Evolutionary conservation across 805 yeast genomes (phyloP).

Genomic region (Yamadazyma insecticola): DNA sequence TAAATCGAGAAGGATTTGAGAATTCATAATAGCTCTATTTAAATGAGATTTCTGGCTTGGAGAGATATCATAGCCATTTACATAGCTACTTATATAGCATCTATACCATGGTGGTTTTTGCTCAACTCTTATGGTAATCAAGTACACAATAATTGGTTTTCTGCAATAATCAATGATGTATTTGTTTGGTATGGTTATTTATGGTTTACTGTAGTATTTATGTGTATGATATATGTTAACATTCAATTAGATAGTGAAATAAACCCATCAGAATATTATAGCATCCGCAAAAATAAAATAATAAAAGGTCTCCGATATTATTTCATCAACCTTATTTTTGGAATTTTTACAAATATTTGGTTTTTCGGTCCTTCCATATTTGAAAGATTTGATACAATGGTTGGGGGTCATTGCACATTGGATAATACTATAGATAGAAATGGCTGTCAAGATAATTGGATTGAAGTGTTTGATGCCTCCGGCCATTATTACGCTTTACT

Average conservation of each 20-base stretch:
- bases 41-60: slow-evolving; percentile 1
- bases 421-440: slow-evolving; percentile 3
- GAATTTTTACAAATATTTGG: slow-evolving; percentile 17
- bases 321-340: slow-evolving; percentile 2
- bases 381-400: slow-evolving; percentile 25
- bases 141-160: slow-evolving; percentile 16
- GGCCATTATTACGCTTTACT: slow-evolving; percentile 48
- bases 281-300: too few relatives aligned
- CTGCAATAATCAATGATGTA: slow-evolving; percentile 6
- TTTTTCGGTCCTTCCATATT: slow-evolving; percentile 31
- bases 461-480: slow-evolving; percentile 48
- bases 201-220: slow-evolving; percentile 20
- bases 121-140: slow-evolving; percentile 9
- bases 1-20: too few relatives aligned
- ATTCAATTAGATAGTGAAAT: background rate
- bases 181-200: slow-evolving; percentile 26
- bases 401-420: slow-evolving; percentile 42
- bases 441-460: slow-evolving; percentile 28
- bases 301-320: too few relatives aligned
- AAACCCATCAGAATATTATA: too few relatives aligned
- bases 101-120: slow-evolving; percentile 18
- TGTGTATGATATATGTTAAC: background rate
- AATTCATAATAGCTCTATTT: background rate
- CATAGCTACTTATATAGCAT: slow-evolving; percentile 11
- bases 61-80: slow-evolving; percentile 4